Conservation (phyloP, 2,329 filamentous ascomycete species). For the Aspergillus alliaceus region DNA sequence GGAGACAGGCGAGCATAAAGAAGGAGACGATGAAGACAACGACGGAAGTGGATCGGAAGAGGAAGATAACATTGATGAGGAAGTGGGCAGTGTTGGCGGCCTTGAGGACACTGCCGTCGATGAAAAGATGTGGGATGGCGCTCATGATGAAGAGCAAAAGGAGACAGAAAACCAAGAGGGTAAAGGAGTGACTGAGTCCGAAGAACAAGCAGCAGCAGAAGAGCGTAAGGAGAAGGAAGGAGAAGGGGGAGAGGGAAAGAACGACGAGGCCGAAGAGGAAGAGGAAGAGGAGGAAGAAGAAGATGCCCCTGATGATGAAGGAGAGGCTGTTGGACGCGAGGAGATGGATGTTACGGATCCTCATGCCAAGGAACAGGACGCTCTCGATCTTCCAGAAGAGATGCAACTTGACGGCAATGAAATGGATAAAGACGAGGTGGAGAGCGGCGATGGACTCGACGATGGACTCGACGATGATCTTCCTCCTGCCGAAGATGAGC, state of each 20-base stretch:
- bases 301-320: constrained; percentile 56
- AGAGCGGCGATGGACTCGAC: constrained; percentile 45
- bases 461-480: constrained; percentile 36
- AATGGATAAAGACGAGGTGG: constrained; percentile 53
- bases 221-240: constrained; percentile 38
- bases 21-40: constrained; percentile 51
- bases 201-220: constrained; percentile 62
- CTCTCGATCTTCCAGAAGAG: constrained; percentile 81
- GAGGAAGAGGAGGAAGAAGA: constrained; percentile 58
- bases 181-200: constrained; percentile 50
- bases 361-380: constrained; percentile 77
- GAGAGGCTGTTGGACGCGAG: constrained; percentile 62
- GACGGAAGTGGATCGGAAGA: constrained; percentile 64
- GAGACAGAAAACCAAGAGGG: constrained; percentile 75
- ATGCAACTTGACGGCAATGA: constrained; percentile 76
- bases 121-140: constrained; percentile 98
- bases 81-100: constrained; percentile 87
- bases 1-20: constrained; percentile 64
- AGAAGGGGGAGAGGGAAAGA: constrained; percentile 42
- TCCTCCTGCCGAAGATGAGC: constrained; percentile 37
- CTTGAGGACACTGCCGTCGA: constrained; percentile 87
- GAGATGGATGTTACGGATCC: constrained; percentile 68
- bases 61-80: constrained; percentile 76
- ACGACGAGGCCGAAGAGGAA: constrained; percentile 44
- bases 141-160: constrained; percentile 62